Evolutionary conservation across 129 eudicot species (phyloP), one percentile per base, ranked within the genome.

Genomic region (Solidago caesia): DNA sequence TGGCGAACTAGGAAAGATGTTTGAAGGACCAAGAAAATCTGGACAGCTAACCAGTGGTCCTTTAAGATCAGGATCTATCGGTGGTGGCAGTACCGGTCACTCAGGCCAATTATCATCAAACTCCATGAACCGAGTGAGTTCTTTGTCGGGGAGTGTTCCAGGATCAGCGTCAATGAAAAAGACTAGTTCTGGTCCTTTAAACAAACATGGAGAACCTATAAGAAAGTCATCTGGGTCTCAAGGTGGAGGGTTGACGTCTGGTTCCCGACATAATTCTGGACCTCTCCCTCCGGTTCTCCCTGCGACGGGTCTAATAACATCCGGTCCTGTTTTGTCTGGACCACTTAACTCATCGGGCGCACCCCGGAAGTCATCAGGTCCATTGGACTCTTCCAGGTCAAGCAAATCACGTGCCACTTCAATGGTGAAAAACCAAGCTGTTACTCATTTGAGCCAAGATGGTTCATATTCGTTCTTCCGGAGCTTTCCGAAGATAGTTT

Each of bases 161-260:
- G 68, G 68, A 14, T 63, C 68, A n/a, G 25, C 27, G n/a, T 65
- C 70, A 44, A 65, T 88, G 77, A 91, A 88, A 80, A 91, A 91
- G 66, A 80, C 95, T 10, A 91, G 77, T 72, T 91, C 97, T 0
- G 97, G 97, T 21, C 97, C 97, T 1, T 82, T 91, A 42, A 91
- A 91, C 74, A 88, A 88, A 84, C 97, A 91, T 6, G 97, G 97
- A 16, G 97, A 91, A 80, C 95, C 97, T 0, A 70, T 91, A 51
- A 82, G 90, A 67, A 91, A 91, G 75, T 87, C 88, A 3, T 91
- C 91, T n/a, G 90, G 95, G n/a, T 89, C 97, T 55, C 97, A 91
- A 79, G 87, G 80, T 27, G 87, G 77, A 68, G 92, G 82, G 76
- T 25, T 71, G 77, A 82, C 82, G 60, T 56, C 86, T 44, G 80